Evolutionary conservation across 1,139 yeast species (phyloP), one percentile per base, ranked within the genome.

Genomic region (Magnusiomyces suaveolens): DNA sequence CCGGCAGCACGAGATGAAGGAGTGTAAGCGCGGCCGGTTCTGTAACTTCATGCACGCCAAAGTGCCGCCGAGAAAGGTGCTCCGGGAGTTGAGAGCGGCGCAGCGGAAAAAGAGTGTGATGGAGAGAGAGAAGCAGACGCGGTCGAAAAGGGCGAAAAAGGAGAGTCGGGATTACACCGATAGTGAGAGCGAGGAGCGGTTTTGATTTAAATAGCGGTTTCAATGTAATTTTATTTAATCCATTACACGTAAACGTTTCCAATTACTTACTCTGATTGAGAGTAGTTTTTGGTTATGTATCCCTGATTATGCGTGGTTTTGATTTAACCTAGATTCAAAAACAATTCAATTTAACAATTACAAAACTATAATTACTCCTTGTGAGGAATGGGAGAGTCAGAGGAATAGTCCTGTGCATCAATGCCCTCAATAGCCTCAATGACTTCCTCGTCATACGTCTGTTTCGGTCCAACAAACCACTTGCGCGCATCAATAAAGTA

Each of bases 31-130:
- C 65, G 92, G 89, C 1, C 88, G 84, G 36, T 78, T 78, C 63
- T 90, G 97, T 69, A 90, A 90, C 69, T 88, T 87, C 68, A 85
- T 89, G 79, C 97, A 90, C 68, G 76, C 84, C 1, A 75, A 83
- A 60, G 71, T 77, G 43, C 90, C 95, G 0, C 69, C 78, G 1
- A 64, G 66, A 16, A 71, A 66, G 21, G 64, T 84, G 38, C 69
- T 73, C 50, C 66, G 66, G 23, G 71, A 70, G 21, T 66, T 85
- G 55, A 68, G 66, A 48, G 56, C 63, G 21, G 64, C 75, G 2
- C 77, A 72, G 63, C 62, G 61, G 58, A 66, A 67, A 57, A 68
- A 63, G 38, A 24, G 47, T 43, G 53, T 55, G 46, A 53, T 54
- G 24, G 60, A 63, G 3, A 52, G 46, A 38, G 53, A 46, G 18